A percentile compares a stretch with the other conserved stretches of the same genome.
Evolutionary conservation across 805 yeast species (phyloP).

Genomic region (Candida qinlingensis): DNA sequence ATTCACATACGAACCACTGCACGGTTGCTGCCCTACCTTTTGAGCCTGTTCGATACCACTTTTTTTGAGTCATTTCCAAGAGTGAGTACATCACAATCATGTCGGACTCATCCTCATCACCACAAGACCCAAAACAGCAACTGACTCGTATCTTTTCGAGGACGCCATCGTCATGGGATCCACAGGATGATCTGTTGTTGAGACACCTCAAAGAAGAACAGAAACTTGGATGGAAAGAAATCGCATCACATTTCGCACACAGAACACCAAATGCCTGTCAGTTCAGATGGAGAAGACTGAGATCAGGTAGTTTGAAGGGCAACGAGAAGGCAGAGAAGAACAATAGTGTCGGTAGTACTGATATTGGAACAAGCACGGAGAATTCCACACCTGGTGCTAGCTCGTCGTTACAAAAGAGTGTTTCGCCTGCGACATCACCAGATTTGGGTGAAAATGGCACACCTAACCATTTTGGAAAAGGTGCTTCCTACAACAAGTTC

Average conservation of each 20-base stretch:
- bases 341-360: background rate
- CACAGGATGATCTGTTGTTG: conserved; percentile 65
- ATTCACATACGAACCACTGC: too few relatives aligned
- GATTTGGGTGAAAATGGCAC: background rate
- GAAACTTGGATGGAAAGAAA: conserved; percentile 87
- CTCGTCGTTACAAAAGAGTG: background rate
- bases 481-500: conserved; percentile 7
- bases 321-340: conserved; percentile 7
- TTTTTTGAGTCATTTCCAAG: background rate
- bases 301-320: conserved; percentile 35
- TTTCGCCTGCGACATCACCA: conserved; percentile 8
- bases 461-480: too few relatives aligned
- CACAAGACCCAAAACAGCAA: conserved; percentile 19
- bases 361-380: conserved; percentile 5
- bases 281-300: conserved; percentile 79
- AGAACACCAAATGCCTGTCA: conserved; percentile 89
- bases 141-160: conserved; percentile 24
- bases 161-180: conserved; percentile 68
- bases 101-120: conserved; percentile 20
- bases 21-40: too few relatives aligned
- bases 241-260: conserved; percentile 69
- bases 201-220: conserved; percentile 77
- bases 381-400: conserved; percentile 12
- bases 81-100: background rate
- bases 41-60: too few relatives aligned